A percentile compares a stretch with the other conserved stretches of the same genome.
Evolutionary conservation across 306 rosid genomes (phyloP).

Genomic region (Ochetophila trinervis): DNA sequence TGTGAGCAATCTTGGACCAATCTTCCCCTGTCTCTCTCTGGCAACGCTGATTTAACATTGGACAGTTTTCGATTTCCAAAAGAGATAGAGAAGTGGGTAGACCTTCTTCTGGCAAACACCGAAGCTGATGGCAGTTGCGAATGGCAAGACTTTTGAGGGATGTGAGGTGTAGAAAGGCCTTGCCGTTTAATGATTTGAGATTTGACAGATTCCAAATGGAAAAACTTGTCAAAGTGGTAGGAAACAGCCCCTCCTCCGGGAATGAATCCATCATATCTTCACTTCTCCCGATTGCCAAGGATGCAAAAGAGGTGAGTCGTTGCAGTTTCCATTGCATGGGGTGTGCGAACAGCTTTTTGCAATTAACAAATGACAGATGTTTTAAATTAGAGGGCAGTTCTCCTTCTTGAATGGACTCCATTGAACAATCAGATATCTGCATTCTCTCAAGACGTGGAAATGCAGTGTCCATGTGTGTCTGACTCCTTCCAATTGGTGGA

Average conservation of each 20-base stretch:
- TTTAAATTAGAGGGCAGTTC: conserved; percentile 12
- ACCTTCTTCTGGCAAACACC: conserved; percentile 24
- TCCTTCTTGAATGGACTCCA: conserved; percentile 7
- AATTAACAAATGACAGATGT: neutral
- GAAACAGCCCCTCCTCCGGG: conserved; percentile 23
- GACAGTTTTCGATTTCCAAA: neutral
- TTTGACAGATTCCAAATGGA: fast-evolving
- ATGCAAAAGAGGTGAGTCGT: neutral
- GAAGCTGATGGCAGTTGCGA: neutral
- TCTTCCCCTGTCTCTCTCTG: conserved; percentile 24
- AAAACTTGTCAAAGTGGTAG: neutral
- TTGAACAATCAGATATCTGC: neutral
- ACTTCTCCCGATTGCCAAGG: neutral
- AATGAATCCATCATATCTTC: conserved; percentile 12
- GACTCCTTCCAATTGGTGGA: too few species aligned
- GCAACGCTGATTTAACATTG: conserved; percentile 4
- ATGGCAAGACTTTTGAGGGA: neutral
- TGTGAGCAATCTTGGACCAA: conserved; percentile 30
- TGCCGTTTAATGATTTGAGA: conserved; percentile 6
- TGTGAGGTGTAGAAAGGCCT: conserved; percentile 22
- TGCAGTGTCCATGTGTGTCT: too few species aligned
- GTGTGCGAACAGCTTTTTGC: conserved; percentile 18
- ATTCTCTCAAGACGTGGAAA: conserved; percentile 1
- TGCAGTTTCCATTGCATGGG: conserved; percentile 24
- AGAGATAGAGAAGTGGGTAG: conserved; percentile 16